These are phyloP conservation scores for Pulveroboletus ridleyi DNA, from an alignment of 1,284 basidiomycete genomes.

Conservation along the genomic window DNA sequence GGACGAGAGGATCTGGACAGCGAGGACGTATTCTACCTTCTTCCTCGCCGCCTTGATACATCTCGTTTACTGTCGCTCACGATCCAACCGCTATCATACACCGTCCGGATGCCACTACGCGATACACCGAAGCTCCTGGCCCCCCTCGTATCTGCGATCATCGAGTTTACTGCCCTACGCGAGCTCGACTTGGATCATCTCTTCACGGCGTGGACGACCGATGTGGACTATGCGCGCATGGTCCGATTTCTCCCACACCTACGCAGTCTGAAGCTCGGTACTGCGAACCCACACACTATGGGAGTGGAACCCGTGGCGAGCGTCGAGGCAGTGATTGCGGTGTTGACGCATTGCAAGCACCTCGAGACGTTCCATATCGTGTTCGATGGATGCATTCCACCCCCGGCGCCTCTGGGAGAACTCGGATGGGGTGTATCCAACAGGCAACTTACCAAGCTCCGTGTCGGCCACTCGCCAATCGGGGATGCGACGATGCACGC, in stretches of 20 bases:
- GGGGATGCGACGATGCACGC: neutral
- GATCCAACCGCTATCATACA: conserved; percentile 5
- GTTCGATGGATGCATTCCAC: conserved; percentile 24
- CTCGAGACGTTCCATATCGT: conserved; percentile 25
- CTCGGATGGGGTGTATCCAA: conserved; percentile 16
- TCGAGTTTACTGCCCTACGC: conserved; percentile 18
- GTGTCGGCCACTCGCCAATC: conserved; percentile 26
- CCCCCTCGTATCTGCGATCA: conserved; percentile 11
- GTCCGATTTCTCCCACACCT: conserved; percentile 19
- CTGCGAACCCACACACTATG: conserved; percentile 7
- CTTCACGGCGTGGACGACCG: neutral
- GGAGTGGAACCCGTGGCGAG: conserved; percentile 18
- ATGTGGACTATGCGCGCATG: conserved; percentile 16
- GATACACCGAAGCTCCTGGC: conserved; percentile 2
- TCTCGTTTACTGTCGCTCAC: conserved; percentile 15
- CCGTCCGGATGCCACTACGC: conserved; percentile 8
- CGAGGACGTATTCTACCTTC: conserved; percentile 13
- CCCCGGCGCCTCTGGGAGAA: neutral
- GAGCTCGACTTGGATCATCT: conserved; percentile 25
- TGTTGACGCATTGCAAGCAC: conserved; percentile 19
- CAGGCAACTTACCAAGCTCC: conserved; percentile 11
- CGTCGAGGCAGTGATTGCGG: conserved; percentile 17
- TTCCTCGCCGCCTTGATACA: conserved; percentile 19
- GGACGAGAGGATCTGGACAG: neutral
- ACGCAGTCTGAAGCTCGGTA: conserved; percentile 24